A percentile compares a stretch with the other conserved stretches of the same genome.
phyloP scores from a whole-genome alignment of 441 rosid species.

The Euphorbia schlechtendalii region DNA sequence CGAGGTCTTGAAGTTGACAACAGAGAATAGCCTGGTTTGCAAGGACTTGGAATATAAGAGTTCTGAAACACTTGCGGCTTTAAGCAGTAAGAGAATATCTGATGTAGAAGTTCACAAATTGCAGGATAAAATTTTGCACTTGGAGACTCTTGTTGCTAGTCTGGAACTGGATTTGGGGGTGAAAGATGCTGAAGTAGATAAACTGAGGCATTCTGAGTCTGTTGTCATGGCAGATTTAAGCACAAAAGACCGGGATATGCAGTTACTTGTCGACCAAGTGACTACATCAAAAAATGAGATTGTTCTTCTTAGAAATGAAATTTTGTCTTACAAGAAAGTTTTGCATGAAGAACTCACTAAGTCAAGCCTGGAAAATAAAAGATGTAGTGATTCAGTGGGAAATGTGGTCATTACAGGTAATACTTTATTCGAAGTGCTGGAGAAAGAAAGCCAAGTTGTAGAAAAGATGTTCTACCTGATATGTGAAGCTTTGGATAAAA shows the following conservation, averaged over 20 bases:
- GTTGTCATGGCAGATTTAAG: constrained; percentile 35
- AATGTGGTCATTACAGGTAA: constrained; percentile 20
- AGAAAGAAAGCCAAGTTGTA: constrained; percentile 30
- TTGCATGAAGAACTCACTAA: constrained; percentile 25
- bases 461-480: constrained; percentile 43
- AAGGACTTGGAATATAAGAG: constrained; percentile 49
- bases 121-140: constrained; percentile 38
- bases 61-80: constrained; percentile 36
- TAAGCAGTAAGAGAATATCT: constrained; percentile 21
- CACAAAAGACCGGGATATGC: constrained; percentile 41
- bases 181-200: constrained; percentile 45
- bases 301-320: constrained; percentile 27
- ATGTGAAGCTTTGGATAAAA: constrained; percentile 38
- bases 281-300: constrained; percentile 41
- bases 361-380: constrained; percentile 31
- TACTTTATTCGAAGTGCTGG: constrained; percentile 31
- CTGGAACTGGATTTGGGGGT: constrained; percentile 48
- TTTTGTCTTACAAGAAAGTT: constrained; percentile 27
- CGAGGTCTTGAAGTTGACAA: constrained; percentile 38
- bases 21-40: constrained; percentile 36
- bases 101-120: constrained; percentile 35
- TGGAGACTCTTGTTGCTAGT: constrained; percentile 45
- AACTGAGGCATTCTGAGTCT: constrained; percentile 43
- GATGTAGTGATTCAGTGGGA: constrained; percentile 35
- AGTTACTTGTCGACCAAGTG: constrained; percentile 28